A percentile compares a stretch with the other conserved stretches of the same genome.
Conservation (phyloP, 2,329 filamentous ascomycete genomes). For the Allantophomopsis lycopodina region DNA sequence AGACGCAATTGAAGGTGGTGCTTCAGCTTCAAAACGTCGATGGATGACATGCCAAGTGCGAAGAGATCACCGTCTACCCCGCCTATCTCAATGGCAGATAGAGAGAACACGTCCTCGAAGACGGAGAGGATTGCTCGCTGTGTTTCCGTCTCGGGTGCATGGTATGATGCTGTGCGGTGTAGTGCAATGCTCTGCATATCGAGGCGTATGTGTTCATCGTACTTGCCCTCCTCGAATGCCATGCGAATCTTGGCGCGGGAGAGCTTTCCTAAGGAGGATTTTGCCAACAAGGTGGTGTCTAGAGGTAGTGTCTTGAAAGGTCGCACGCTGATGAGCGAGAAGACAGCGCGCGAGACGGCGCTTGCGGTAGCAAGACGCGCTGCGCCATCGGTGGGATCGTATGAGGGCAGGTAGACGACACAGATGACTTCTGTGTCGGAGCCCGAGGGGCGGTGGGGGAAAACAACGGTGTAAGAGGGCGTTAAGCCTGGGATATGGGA, state of each 20-base stretch:
- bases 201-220: conserved; percentile 7
- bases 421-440: conserved; percentile 23
- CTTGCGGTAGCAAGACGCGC: conserved; percentile 11
- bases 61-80: conserved; percentile 13
- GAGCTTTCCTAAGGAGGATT: conserved; percentile 26
- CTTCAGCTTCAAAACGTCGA: conserved; percentile 10
- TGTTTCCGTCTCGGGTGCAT: conserved; percentile 8
- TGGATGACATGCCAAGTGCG: conserved; percentile 16
- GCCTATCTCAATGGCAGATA: conserved; percentile 2
- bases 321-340: conserved; percentile 9
- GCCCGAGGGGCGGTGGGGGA: conserved; percentile 18
- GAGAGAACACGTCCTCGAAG: conserved; percentile 8
- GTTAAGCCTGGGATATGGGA: conserved; percentile 12
- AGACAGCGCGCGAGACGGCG: conserved; percentile 10
- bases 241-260: conserved; percentile 21
- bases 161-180: conserved; percentile 8
- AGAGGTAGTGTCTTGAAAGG: conserved; percentile 17
- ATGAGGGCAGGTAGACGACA: conserved; percentile 23
- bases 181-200: conserved; percentile 4
- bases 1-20: conserved; percentile 5
- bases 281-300: conserved; percentile 12
- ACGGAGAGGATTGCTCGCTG: conserved; percentile 9
- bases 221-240: conserved; percentile 16
- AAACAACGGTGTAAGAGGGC: conserved; percentile 23
- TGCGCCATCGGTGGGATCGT: conserved; percentile 10